A percentile compares a stretch with the other conserved stretches of the same genome.
phyloP scores from a whole-genome alignment of 106 monocot species.

The Xerophyta viscosa region DNA sequence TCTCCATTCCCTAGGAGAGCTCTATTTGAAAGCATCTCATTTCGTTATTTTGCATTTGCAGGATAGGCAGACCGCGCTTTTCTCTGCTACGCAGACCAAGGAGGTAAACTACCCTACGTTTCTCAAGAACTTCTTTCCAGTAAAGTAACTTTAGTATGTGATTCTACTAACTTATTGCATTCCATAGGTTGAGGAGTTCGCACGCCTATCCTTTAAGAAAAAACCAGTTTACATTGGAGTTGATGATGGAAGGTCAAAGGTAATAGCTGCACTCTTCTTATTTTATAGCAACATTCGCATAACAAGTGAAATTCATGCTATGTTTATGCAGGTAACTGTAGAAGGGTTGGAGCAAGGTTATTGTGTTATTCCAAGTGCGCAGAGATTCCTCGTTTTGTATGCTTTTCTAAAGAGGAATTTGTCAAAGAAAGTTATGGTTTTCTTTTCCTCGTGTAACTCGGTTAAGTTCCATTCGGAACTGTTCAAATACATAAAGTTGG shows the following conservation, averaged over 20 bases:
- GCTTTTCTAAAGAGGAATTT: conserved; percentile 68
- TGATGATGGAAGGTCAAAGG: conserved; percentile 76
- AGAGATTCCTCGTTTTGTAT: conserved; percentile 79
- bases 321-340: conserved; percentile 61
- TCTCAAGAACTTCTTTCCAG: too few relatives aligned
- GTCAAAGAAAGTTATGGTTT: conserved; percentile 86
- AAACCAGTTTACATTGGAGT: conserved; percentile 77
- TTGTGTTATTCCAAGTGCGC: conserved; percentile 66
- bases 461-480: conserved; percentile 88
- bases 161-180: background rate
- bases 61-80: conserved; percentile 89
- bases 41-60: conserved; percentile 20
- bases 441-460: conserved; percentile 90
- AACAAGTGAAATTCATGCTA: background rate
- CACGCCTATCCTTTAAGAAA: conserved; percentile 60
- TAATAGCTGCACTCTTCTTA: conserved; percentile 6
- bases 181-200: conserved; percentile 77
- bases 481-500: conserved; percentile 60
- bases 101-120: too few relatives aligned
- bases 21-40: background rate
- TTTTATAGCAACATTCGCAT: background rate
- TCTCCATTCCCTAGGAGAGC: too few relatives aligned
- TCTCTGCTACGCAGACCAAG: conserved; percentile 88
- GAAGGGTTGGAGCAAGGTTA: conserved; percentile 88
- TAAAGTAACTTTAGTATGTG: too few relatives aligned